Conservation (phyloP, 2,329 filamentous ascomycete species). For the Coniochaeta sp. region DNA sequence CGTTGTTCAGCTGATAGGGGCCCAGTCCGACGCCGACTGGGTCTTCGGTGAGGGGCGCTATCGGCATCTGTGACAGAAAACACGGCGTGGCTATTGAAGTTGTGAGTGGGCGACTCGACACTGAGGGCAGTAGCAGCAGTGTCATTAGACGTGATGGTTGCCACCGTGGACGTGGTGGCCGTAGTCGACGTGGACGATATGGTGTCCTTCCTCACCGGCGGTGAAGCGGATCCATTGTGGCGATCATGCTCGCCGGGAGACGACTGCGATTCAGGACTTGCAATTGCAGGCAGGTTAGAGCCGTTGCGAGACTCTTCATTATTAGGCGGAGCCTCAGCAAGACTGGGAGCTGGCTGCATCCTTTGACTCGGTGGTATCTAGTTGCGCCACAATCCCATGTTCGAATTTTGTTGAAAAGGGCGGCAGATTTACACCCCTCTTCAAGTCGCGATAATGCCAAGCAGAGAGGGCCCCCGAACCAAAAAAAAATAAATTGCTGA, state of each 20-base stretch:
- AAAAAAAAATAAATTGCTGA: no score
- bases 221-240: slow-evolving; percentile 16
- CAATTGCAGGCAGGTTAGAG: slow-evolving; percentile 7
- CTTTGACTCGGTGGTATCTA: slow-evolving; percentile 5
- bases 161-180: slow-evolving; percentile 31
- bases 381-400: slow-evolving; percentile 14
- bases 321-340: slow-evolving; percentile 22
- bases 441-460: not conserved
- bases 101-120: slow-evolving; percentile 37
- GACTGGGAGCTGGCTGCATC: slow-evolving; percentile 23
- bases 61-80: slow-evolving; percentile 50
- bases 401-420: slow-evolving; percentile 3
- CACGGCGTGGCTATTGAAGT: slow-evolving; percentile 34
- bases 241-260: not conserved
- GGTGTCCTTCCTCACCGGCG: slow-evolving; percentile 39
- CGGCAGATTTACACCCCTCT: slow-evolving; percentile 2
- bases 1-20: slow-evolving; percentile 51
- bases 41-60: slow-evolving; percentile 27
- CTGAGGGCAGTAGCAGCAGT: slow-evolving; percentile 44
- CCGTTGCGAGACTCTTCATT: slow-evolving; percentile 14
- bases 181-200: slow-evolving; percentile 45
- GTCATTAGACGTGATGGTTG: slow-evolving; percentile 33
- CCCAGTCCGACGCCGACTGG: slow-evolving; percentile 51
- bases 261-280: slow-evolving; percentile 7
- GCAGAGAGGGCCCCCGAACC: not conserved